phyloP scores from a whole-genome alignment of 345 rosid species.

The Salix purpurea region DNA sequence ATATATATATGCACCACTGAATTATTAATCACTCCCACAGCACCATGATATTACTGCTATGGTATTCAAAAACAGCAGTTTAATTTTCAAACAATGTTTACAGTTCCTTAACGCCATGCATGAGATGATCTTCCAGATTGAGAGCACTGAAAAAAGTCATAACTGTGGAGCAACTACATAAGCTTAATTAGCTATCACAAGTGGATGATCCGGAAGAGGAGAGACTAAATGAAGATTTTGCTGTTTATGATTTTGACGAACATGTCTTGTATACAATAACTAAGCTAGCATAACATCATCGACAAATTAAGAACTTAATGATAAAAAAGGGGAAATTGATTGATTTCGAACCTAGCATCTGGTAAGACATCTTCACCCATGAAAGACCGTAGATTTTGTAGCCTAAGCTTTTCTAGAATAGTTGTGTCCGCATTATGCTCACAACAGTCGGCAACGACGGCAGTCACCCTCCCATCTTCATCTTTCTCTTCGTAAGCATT shows the following conservation, averaged over 20 bases:
- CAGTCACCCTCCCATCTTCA: constrained; percentile 67
- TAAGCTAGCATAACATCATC: neutral
- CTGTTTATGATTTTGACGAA: too few relatives aligned
- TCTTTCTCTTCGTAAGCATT: constrained; percentile 88
- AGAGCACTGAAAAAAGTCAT: too few relatives aligned
- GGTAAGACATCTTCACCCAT: constrained; percentile 66
- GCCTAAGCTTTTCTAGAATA: constrained; percentile 67
- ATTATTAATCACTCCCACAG: neutral
- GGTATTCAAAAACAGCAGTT: neutral
- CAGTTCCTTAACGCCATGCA: neutral
- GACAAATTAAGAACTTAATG: neutral
- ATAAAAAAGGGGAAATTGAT: neutral
- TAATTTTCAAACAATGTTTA: too few relatives aligned
- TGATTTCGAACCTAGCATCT: constrained; percentile 54
- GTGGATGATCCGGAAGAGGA: neutral
- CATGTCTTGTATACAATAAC: neutral
- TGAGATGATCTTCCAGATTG: neutral
- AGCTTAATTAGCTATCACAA: too few relatives aligned
- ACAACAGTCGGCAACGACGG: constrained; percentile 79
- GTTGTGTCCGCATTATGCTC: constrained; percentile 78
- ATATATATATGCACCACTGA: neutral
- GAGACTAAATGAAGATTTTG: neutral
- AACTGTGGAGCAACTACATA: neutral
- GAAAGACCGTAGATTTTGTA: constrained; percentile 69
- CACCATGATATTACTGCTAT: neutral